Base-by-base conservation (phyloP, 2,329 filamentous ascomycete species). In the Trichoderma atroviride region DNA sequence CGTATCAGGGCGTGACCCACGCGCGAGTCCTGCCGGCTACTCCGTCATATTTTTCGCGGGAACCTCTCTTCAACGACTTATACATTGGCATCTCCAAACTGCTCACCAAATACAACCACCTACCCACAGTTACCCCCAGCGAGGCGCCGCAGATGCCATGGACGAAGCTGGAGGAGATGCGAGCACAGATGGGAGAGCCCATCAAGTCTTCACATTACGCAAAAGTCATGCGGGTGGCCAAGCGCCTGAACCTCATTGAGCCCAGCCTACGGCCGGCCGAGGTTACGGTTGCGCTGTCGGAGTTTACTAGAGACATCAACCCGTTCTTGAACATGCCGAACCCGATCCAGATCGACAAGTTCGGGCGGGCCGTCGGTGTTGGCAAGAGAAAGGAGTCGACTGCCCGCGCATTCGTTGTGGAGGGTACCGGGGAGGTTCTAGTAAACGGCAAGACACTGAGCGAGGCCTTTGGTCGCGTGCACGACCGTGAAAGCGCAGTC, bases 31-130 rank as follows among this genome's bases (percentile, higher is more conserved):
- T 97, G 43, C 96, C 96, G 24, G 86, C 87, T 31, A 97, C 94
- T 43, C 90, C 93, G 3, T 96, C 95, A n/a, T 99, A 99, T 82
- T 99, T 98, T 83, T 94, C 93, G 64, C 91, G 91, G 64, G 91
- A 91, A 71, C 92, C 94, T 1, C 85, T 87, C 67, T 97, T 97
- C 84, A 96, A 91, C 81, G 96, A 99, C 81, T 88, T 92, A 76
- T 88, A 92, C 74, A 87, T 98, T 73, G 83, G 85, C 57, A 85
- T 99, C 59, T 88, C 93, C 74, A 85, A 87, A 13, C 86, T 98
- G 29, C 82, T 92, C 69, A 88, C 88, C 65, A 90, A 89, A 79
- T 91, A 96, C 78, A 86, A 88, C 69, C 85, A 89, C 31, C 86
- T 98, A 16, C 96, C 96, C 7, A 87, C 84, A 4, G 82, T 94